These are phyloP conservation scores for Fusarium nygamai DNA, from an alignment of 2,329 filamentous ascomycete genomes.

Conservation along the genomic window DNA sequence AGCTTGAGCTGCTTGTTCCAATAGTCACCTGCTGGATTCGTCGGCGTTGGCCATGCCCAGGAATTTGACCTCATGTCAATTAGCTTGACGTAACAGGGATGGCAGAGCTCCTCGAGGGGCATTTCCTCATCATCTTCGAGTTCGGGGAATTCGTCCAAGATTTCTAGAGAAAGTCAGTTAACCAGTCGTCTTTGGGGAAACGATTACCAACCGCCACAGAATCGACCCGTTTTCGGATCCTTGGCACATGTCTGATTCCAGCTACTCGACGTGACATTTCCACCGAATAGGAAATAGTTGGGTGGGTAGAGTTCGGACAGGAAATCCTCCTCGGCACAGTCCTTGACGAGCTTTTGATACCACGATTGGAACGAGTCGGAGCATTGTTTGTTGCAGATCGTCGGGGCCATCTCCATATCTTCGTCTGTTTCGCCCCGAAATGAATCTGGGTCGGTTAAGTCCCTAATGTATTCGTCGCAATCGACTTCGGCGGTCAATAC, in stretches of 20 bases:
- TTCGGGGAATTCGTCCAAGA: background rate
- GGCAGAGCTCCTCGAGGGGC: background rate
- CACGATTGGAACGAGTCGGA: background rate
- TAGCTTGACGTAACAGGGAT: slow-evolving; percentile 1
- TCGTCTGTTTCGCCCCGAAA: background rate
- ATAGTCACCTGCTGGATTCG: background rate
- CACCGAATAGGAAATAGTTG: background rate
- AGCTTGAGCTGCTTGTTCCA: background rate
- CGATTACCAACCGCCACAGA: background rate
- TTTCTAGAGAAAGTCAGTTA: background rate
- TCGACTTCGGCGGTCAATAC: background rate
- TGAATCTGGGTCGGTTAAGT: background rate
- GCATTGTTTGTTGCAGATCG: background rate
- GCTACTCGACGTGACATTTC: background rate
- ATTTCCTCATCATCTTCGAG: background rate
- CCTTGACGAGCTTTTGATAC: background rate
- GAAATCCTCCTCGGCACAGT: background rate
- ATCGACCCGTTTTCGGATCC: background rate
- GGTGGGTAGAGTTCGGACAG: background rate
- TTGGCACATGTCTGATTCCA: background rate
- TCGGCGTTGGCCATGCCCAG: background rate
- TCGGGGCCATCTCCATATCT: background rate
- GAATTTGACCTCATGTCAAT: background rate
- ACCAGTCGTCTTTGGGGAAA: no score
- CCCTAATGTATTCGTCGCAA: background rate